These are phyloP conservation scores for Leccinum subgranulosum DNA, from an alignment of 768 basidiomycete genomes.

Conservation along the genomic window DNA sequence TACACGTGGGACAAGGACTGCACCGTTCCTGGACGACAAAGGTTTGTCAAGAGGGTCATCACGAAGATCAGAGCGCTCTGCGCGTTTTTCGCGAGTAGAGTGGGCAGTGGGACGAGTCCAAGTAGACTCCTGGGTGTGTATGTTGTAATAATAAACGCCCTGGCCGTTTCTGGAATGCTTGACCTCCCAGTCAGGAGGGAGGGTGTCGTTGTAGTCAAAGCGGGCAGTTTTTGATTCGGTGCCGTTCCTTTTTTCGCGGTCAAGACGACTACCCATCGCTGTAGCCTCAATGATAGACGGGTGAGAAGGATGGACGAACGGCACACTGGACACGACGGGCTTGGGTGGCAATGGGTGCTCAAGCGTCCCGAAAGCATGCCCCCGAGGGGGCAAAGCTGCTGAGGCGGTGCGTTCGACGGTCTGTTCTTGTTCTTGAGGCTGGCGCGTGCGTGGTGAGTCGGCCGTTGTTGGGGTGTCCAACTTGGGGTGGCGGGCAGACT, in stretches of 20 bases:
- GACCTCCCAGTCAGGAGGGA: slow-evolving; percentile 63
- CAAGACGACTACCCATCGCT: slow-evolving; percentile 50
- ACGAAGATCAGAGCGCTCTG: slow-evolving; percentile 23
- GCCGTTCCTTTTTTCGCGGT: slow-evolving; percentile 44
- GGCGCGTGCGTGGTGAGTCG: slow-evolving; percentile 2
- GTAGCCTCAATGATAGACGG: slow-evolving; percentile 60
- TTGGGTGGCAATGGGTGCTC: slow-evolving; percentile 72
- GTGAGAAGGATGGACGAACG: slow-evolving; percentile 53
- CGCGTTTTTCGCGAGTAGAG: slow-evolving; percentile 22
- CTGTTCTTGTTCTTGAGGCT: slow-evolving; percentile 7
- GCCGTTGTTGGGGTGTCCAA: slow-evolving; percentile 11
- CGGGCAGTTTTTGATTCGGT: slow-evolving; percentile 21
- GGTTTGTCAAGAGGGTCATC: slow-evolving; percentile 28
- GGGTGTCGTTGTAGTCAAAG: slow-evolving; percentile 30
- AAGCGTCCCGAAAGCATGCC: slow-evolving; percentile 25
- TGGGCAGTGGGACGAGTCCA: slow-evolving; percentile 52
- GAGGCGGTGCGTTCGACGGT: slow-evolving; percentile 12
- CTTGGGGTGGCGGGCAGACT: slow-evolving; percentile 8
- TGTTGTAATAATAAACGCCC: slow-evolving; percentile 57
- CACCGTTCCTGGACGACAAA: slow-evolving; percentile 23
- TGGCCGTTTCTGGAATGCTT: slow-evolving; percentile 48
- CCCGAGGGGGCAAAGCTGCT: slow-evolving; percentile 20
- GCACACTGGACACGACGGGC: slow-evolving; percentile 49
- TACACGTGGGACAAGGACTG: slow-evolving; percentile 23
- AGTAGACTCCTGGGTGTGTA: slow-evolving; percentile 51